Conservation (phyloP, 2,329 filamentous ascomycete genomes). For the Fusarium sp. region DNA sequence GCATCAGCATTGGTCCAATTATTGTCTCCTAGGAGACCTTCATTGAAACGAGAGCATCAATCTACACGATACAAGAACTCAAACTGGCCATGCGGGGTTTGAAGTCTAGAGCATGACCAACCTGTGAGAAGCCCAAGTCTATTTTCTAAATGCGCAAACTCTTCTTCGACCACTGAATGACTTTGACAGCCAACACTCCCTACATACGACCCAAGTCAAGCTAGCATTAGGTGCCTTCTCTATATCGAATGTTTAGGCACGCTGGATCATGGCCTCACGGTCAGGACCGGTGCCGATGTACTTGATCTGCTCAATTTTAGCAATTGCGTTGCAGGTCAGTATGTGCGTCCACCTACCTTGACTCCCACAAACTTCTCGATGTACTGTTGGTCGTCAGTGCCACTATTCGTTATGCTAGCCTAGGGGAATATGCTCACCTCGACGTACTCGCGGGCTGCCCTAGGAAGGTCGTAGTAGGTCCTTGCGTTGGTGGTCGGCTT, state of each 20-base stretch:
- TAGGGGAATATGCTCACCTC: neutral
- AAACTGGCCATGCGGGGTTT: neutral
- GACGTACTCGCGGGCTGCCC: neutral
- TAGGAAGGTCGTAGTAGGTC: neutral
- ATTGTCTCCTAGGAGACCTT: neutral
- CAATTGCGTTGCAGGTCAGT: neutral
- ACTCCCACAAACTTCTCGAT: neutral
- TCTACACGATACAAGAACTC: neutral
- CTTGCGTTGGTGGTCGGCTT: neutral
- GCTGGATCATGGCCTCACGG: neutral
- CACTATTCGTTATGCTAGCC: neutral
- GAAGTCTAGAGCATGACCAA: neutral
- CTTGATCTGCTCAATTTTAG: neutral
- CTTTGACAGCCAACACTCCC: slow-evolving; percentile 17
- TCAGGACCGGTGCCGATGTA: neutral
- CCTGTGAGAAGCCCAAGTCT: slow-evolving; percentile 13
- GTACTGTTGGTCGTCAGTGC: neutral
- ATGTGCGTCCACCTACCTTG: neutral
- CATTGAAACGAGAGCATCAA: neutral
- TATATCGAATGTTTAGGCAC: neutral
- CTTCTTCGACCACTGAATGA: slow-evolving; percentile 16
- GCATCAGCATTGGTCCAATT: neutral
- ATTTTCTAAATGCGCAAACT: slow-evolving; percentile 18
- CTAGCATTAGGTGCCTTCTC: slow-evolving; percentile 2
- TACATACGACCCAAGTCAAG: slow-evolving; percentile 18